Evolutionary conservation across 2,329 filamentous ascomycete species (phyloP).

Genomic region (Ceratocystis cubensis): DNA sequence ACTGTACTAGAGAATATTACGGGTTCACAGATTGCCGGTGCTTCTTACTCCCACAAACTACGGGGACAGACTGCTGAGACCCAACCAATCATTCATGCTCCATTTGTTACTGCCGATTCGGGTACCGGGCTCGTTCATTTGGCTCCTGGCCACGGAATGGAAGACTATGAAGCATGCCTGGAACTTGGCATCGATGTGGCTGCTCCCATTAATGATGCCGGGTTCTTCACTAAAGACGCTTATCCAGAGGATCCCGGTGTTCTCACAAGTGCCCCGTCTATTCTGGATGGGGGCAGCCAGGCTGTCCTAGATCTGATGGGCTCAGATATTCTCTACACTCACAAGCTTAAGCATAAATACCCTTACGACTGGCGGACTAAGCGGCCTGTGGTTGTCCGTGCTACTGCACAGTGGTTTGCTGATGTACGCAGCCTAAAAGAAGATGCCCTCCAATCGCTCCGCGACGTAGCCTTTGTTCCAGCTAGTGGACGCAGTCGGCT

Average conservation of each 20-base stretch:
- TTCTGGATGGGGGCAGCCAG: conserved; percentile 56
- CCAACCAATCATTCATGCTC: conserved; percentile 66
- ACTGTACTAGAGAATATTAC: conserved; percentile 44
- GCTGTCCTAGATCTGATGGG: conserved; percentile 58
- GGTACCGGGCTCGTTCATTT: conserved; percentile 91
- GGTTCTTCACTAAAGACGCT: conserved; percentile 67
- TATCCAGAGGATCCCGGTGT: conserved; percentile 55
- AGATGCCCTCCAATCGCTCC: conserved; percentile 55
- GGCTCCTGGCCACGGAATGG: conserved; percentile 90
- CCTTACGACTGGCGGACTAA: conserved; percentile 98
- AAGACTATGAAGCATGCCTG: conserved; percentile 79
- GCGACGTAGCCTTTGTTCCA: conserved; percentile 66
- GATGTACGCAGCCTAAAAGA: conserved; percentile 75
- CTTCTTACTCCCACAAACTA: conserved; percentile 60
- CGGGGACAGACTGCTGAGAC: conserved; percentile 42
- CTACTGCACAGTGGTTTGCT: conserved; percentile 96
- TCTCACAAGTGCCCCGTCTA: conserved; percentile 55
- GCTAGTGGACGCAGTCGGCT: conserved; percentile 60
- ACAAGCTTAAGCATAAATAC: conserved; percentile 78
- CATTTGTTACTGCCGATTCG: conserved; percentile 82
- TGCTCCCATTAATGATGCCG: conserved; percentile 72
- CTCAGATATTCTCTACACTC: conserved; percentile 52
- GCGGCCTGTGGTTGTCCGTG: conserved; percentile 75
- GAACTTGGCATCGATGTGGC: conserved; percentile 58
- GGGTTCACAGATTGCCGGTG: conserved; percentile 52